phyloP scores from a whole-genome alignment of 495 filamentous ascomycete genomes.

The Penicillium odoratum region DNA sequence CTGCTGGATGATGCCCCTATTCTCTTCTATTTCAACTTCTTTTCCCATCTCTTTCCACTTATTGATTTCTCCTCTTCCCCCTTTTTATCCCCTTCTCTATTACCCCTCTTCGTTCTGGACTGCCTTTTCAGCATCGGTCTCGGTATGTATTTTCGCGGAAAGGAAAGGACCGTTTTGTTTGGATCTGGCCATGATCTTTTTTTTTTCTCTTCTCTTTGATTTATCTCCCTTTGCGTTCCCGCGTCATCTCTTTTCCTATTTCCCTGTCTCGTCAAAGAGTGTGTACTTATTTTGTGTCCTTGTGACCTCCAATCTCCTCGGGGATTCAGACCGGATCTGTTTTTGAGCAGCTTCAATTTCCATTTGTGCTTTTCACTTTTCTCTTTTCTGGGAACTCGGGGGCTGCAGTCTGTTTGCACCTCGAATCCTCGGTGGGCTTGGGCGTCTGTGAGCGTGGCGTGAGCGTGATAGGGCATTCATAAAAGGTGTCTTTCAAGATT shows the following conservation, averaged over 20 bases:
- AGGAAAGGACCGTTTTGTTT: slow-evolving; percentile 35
- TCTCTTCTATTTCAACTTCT: slow-evolving; percentile 29
- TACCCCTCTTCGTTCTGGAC: slow-evolving; percentile 30
- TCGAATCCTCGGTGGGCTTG: slow-evolving; percentile 3
- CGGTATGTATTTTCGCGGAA: slow-evolving; percentile 40
- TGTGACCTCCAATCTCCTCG: slow-evolving; percentile 16
- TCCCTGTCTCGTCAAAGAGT: slow-evolving; percentile 27
- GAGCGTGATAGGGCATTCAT: slow-evolving; percentile 21
- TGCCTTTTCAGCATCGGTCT: slow-evolving; percentile 37
- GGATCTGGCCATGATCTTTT: slow-evolving; percentile 37
- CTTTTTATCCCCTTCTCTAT: slow-evolving; percentile 23
- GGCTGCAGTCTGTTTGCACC: slow-evolving; percentile 3
- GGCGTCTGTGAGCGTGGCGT: slow-evolving; percentile 23
- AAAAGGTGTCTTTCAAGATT: slow-evolving; percentile 14
- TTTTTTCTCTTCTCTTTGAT: slow-evolving; percentile 21
- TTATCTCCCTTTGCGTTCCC: slow-evolving; percentile 30
- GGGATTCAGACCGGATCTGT: slow-evolving; percentile 25
- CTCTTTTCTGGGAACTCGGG: slow-evolving; percentile 1
- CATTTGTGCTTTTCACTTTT: slow-evolving; percentile 22
- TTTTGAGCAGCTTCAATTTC: slow-evolving; percentile 31
- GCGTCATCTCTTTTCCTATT: slow-evolving; percentile 26
- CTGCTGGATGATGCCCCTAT: slow-evolving; percentile 28
- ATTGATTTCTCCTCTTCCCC: slow-evolving; percentile 17
- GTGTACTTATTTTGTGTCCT: slow-evolving; percentile 35
- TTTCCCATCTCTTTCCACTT: slow-evolving; percentile 20